phyloP scores from a whole-genome alignment of 208 protist genomes.

The Leishmania gerbilli region DNA sequence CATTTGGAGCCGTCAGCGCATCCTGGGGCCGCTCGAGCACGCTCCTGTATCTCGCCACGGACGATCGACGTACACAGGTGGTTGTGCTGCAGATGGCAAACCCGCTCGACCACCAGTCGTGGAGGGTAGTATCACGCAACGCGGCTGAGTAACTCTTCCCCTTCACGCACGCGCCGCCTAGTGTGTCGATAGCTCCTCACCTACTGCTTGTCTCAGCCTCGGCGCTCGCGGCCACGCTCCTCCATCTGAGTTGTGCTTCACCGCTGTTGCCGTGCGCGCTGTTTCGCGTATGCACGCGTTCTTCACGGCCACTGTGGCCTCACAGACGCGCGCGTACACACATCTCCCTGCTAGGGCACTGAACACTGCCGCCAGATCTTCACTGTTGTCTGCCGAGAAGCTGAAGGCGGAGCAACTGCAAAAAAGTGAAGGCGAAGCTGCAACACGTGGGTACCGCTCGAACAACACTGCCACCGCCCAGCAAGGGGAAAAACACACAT shows the following conservation, averaged over 20 bases:
- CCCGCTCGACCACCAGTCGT: conserved; percentile 80
- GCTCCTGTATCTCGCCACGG: conserved; percentile 72
- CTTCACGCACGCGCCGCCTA: neutral
- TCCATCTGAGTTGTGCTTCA: neutral
- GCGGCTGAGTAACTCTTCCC: conserved; percentile 10
- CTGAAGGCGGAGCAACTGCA: neutral
- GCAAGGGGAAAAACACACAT: neutral
- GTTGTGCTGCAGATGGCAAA: conserved; percentile 76
- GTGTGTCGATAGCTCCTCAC: neutral
- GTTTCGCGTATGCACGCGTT: neutral
- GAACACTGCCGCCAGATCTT: neutral
- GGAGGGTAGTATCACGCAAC: conserved; percentile 53
- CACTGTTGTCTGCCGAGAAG: neutral
- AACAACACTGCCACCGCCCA: neutral
- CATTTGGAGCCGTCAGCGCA: conserved; percentile 70
- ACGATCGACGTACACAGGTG: conserved; percentile 49
- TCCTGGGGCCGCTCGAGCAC: conserved; percentile 82
- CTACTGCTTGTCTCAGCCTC: neutral
- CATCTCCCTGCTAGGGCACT: neutral
- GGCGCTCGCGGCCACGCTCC: neutral
- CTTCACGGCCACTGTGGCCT: neutral
- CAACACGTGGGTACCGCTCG: neutral
- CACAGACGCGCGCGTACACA: neutral
- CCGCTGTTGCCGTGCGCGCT: neutral
- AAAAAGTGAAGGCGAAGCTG: neutral